Base-by-base conservation (phyloP, 2,329 filamentous ascomycete species). In the Sporothrix brasiliensis region DNA sequence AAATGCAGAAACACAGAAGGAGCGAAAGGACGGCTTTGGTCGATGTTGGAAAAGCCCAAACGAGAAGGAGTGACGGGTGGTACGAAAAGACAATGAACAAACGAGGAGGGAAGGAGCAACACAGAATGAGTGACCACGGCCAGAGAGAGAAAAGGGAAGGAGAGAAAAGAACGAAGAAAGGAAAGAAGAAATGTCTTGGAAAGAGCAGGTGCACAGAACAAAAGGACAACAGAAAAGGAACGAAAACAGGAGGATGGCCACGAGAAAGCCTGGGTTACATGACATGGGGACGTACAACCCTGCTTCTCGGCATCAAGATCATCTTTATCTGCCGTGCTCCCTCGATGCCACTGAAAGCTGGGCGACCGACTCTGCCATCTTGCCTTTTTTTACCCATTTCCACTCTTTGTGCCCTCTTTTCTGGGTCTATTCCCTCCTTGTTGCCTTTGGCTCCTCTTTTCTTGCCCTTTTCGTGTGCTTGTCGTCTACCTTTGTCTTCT, bases 261-360 rank as follows among this genome's bases (percentile, higher is more conserved):
- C 54, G 56, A 60, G 56, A 47, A 54, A 6, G 50, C 52, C 63
- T 27, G 47, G 24, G 47, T 66, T 52, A 16, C 44, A 53, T 67
- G 53, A 67, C 63, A 67, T 67, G 63, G 61, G 50, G 61, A 65
- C 14, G 61, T 21, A 34, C 27, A 14, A 5, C 24, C 16, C 63
- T 27, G 19, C 58, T 47, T 21, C 58, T 66, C 47, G 63, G 47
- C 63, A 34, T 66, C 63, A 39, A 66, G 63, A 66, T 66, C 63
- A 50, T 66, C 47, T 50, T 50, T 34, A 52, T 50, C 47, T 66
- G 63, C 63, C 63, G 47, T 66, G 63, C 63, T 50, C 63, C 63
- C 63, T 66, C 44, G 63, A 39, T 66, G 63, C 63, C 61, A 34
- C 61, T 34, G 44, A 2, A n/a, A 49, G 41, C 44, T 63, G 21